Percentiles rank a stretch among this genome's conserved stretches.
These are phyloP conservation scores for Mortierella hygrophila DNA, from an alignment of 192 early-diverging fungal species.

Conservation along the genomic window DNA sequence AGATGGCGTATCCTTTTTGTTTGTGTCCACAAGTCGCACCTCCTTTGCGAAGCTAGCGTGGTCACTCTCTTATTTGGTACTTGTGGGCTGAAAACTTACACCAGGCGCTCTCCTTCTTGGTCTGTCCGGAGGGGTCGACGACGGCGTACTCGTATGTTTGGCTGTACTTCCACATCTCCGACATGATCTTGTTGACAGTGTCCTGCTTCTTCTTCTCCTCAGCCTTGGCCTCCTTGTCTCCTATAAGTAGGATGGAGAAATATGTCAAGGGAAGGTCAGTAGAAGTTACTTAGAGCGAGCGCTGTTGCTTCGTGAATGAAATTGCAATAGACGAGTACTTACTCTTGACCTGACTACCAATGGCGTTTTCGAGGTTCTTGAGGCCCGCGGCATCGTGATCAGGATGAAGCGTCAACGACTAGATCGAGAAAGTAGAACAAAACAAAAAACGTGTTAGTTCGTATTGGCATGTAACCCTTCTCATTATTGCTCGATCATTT, in stretches of 20 bases:
- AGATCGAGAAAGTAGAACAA: constrained; percentile 13
- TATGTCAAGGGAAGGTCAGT: background rate
- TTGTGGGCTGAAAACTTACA: constrained; percentile 41
- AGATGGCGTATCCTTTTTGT: background rate
- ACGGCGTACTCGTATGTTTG: constrained; percentile 68
- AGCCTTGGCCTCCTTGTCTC: constrained; percentile 54
- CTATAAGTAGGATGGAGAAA: background rate
- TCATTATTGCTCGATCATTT: background rate
- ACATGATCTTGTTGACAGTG: constrained; percentile 45
- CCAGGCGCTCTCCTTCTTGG: constrained; percentile 63
- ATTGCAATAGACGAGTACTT: constrained; percentile 1
- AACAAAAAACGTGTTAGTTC: background rate
- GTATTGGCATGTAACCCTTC: background rate
- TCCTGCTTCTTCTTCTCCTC: constrained; percentile 48
- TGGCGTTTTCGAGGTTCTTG: constrained; percentile 55
- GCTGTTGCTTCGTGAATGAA: background rate
- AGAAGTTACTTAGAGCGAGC: background rate
- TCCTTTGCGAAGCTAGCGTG: background rate
- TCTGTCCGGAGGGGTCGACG: constrained; percentile 58
- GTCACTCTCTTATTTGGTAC: background rate
- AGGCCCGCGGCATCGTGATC: constrained; percentile 56
- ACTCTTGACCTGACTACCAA: constrained; percentile 60
- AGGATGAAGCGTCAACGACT: constrained; percentile 53
- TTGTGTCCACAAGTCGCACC: too few relatives aligned
- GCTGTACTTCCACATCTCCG: constrained; percentile 62